Percentiles rank a stretch among this genome's conserved stretches.
These are phyloP conservation scores for Aurantiochytrium sp. DNA, from an alignment of 108 stramenopile species.

Conservation along the genomic window DNA sequence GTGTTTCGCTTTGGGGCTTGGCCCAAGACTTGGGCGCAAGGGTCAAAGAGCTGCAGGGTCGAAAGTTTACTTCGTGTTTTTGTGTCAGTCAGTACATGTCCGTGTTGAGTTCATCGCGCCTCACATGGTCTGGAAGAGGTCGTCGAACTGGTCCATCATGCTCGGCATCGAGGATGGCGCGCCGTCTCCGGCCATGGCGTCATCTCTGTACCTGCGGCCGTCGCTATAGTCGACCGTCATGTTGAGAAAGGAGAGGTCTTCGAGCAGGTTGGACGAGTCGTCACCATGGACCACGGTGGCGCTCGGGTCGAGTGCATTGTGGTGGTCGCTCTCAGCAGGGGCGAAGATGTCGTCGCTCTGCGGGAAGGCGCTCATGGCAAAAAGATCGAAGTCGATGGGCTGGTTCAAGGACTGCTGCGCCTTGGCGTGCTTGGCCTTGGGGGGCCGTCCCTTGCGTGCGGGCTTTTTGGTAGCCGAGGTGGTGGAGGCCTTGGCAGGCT, in stretches of 20 bases:
- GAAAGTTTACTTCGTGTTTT: too few relatives aligned
- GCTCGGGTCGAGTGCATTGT: not conserved
- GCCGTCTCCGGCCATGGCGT: not conserved
- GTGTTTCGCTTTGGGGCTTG: too few relatives aligned
- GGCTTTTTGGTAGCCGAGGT: not conserved
- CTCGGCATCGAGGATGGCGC: not conserved
- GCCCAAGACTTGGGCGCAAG: too few relatives aligned
- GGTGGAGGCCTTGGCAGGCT: not conserved
- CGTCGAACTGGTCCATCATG: not conserved
- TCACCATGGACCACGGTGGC: not conserved
- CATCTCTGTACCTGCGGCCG: not conserved
- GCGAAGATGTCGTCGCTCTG: not conserved
- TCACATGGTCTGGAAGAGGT: not conserved
- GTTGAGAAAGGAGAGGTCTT: slow-evolving; percentile 10
- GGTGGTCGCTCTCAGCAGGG: not conserved
- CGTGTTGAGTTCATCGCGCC: not conserved
- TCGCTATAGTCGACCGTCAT: slow-evolving; percentile 21
- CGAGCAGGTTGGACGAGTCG: not conserved
- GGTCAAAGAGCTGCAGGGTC: too few relatives aligned
- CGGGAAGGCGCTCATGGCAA: not conserved
- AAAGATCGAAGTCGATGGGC: not conserved
- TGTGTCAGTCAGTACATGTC: too few relatives aligned
- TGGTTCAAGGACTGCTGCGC: not conserved
- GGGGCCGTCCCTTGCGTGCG: not conserved
- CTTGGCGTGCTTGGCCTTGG: not conserved